Base-by-base conservation (phyloP, 108 stramenopile species). In the Epipyxis sp. region DNA sequence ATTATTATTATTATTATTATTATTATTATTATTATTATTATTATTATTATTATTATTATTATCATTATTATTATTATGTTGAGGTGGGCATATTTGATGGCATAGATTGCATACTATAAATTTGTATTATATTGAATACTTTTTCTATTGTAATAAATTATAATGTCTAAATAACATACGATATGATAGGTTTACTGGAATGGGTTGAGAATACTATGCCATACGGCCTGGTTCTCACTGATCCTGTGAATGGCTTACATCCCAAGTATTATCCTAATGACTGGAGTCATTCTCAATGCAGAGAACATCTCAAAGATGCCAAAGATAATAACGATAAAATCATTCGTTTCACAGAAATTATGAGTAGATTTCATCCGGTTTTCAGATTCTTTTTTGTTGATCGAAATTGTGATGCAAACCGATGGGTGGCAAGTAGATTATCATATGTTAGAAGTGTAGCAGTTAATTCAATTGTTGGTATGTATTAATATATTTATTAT, bases 301-400 rank as follows among this genome's bases (percentile, higher is more conserved):
- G 83, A 50, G 35, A 6, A 20, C 80, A 88, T 44, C 35, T 91
- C 35, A 68, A 81, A 77, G 69, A 84, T 59, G 84, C 87, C 40
- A 13, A 30, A 3, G 79, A 86, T 59, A 59, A 0, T 10, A 54
- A 13, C 2, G 16, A 29, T 35, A 16, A 90, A 88, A 57, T 80
- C 84, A 68, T 80, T 54, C 81, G 83, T 13, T 94, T 86, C 68
- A 83, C 87, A 37, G 83, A 80, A 25, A 84, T 96, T 30, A 93
- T 89, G 76, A 43, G 81, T 45, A 82, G 89, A 41, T 91, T 92
- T 83, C 94, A 92, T 25, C 95, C 97, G 10, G 87, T 86, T 1
- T 97, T 97, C 80, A 89, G 95, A 1, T 97, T 92, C 86, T 99
- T 99, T 79, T 97, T 97, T 80, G 59, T 94, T 1, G 98, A 99